A percentile compares a stretch with the other conserved stretches of the same genome.
phyloP scores from a whole-genome alignment of 345 rosid species.

The Laguncularia racemosa region DNA sequence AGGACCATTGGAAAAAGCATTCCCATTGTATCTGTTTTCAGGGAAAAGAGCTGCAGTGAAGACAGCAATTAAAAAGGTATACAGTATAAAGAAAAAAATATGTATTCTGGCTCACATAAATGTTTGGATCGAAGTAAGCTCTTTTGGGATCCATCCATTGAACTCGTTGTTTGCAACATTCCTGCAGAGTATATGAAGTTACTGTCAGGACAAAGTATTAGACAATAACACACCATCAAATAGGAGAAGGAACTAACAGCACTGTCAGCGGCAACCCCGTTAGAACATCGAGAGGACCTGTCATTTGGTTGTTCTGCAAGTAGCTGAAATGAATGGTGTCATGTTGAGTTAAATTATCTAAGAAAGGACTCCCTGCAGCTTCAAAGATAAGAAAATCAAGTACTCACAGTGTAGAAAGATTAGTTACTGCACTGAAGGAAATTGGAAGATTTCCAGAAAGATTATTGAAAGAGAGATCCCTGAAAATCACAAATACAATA shows the following conservation, averaged over 20 bases:
- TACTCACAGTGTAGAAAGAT: conserved; percentile 75
- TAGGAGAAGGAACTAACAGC: conserved; percentile 51
- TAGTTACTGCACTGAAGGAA: conserved; percentile 64
- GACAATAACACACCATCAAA: neutral
- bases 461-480: conserved; percentile 94
- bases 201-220: conserved; percentile 1
- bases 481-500: conserved; percentile 18
- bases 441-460: conserved; percentile 83
- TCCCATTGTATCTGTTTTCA: conserved; percentile 67
- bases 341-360: conserved; percentile 7
- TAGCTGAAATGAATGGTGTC: conserved; percentile 43
- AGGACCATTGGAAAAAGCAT: conserved; percentile 76
- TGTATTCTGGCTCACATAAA: conserved; percentile 52
- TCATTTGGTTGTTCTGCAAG: conserved; percentile 85
- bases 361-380: neutral
- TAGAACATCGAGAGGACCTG: conserved; percentile 71
- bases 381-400: conserved; percentile 12
- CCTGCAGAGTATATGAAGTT: conserved; percentile 32
- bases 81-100: conserved; percentile 2
- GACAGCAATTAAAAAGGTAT: neutral
- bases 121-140: conserved; percentile 52
- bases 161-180: conserved; percentile 89
- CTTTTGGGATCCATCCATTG: conserved; percentile 84
- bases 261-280: conserved; percentile 53
- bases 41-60: conserved; percentile 13